A percentile compares a stretch with the other conserved stretches of the same genome.
Conservation (phyloP, 495 filamentous ascomycete genomes). For the Hyphodiscus hymeniophilus region DNA sequence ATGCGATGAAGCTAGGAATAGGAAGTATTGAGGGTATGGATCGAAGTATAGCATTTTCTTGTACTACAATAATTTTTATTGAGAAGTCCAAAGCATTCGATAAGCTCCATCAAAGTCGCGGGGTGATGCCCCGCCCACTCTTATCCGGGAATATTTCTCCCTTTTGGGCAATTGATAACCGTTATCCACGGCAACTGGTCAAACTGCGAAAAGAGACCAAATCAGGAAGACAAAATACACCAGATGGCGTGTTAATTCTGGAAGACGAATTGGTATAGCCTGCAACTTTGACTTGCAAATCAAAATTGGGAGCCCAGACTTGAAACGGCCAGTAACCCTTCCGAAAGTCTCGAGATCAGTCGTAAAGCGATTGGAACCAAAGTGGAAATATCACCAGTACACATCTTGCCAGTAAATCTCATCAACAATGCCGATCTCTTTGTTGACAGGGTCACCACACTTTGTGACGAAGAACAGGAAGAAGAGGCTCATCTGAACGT, state of each 20-base stretch:
- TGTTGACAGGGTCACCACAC: no score
- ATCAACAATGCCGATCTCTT: no score
- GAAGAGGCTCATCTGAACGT: no score
- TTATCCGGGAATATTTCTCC: constrained; percentile 22
- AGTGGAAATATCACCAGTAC: no score
- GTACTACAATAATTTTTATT: not conserved
- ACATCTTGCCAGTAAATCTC: no score
- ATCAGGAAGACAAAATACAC: constrained; percentile 10
- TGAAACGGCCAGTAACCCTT: no score
- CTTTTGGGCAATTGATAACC: constrained; percentile 12
- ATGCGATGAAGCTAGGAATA: not conserved
- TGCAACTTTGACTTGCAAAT: constrained; percentile 2
- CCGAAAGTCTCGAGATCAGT: no score
- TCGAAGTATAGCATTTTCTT: not conserved
- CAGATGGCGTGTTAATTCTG: no score
- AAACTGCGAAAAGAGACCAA: constrained; percentile 5
- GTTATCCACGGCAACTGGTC: constrained; percentile 1
- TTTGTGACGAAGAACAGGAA: no score
- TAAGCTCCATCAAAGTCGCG: constrained; percentile 8
- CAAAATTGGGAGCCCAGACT: not conserved
- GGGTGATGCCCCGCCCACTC: constrained; percentile 16
- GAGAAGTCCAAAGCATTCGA: not conserved
- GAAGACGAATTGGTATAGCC: not conserved
- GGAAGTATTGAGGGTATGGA: not conserved
- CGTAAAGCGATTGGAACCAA: no score